Evolutionary conservation across 371 early-diverging fungal species (phyloP), one percentile per base, ranked within the genome.

Genomic region (Zychaea mexicana): DNA sequence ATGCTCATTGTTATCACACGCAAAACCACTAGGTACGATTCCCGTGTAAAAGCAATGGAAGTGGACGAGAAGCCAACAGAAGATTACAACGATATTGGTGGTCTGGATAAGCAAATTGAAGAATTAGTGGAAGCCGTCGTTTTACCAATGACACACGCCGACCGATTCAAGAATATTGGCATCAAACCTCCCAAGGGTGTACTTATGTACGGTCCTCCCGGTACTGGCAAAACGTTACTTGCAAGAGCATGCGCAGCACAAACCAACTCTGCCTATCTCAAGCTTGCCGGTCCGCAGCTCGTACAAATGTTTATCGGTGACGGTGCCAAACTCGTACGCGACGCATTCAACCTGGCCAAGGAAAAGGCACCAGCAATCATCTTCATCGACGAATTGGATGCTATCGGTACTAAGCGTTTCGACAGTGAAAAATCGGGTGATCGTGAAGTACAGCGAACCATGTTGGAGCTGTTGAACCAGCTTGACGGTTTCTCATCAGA

Each of bases 281-380:
- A 98, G 72, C 86, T 99, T 15, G 98, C 99, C 1, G 99, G 99
- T 0, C 98, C 99, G 13, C 98, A 99, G 72, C 89, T 99, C 3
- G 98, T 99, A 61, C 98, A 98, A 79, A 99, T 99, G 99, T 99
- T 98, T 80, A 99, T 99, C 70, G 99, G 99, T 70, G 99, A 99
- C 71, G 99, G 99, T 63, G 98, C 99, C 53, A 95, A 97, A 71
- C 84, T 99, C 62, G 99, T 99, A 12, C 91, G 99, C 38, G 99
- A 99, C 73, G 98, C 99, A 3, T 99, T 99, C 81, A 94, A 92
- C 24, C 78, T 99, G 59, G 99, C 99, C 21, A 98, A 97, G 77
- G 98, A 98, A 70, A 99, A 99, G 79, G 89, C 96, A 26, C 99
- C 99, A 3, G 93, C 99, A 21, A 99, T 99, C 73, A 99, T 99